Conservation (phyloP, 1,284 basidiomycete genomes). For the Fomitopsis schrenkii region DNA sequence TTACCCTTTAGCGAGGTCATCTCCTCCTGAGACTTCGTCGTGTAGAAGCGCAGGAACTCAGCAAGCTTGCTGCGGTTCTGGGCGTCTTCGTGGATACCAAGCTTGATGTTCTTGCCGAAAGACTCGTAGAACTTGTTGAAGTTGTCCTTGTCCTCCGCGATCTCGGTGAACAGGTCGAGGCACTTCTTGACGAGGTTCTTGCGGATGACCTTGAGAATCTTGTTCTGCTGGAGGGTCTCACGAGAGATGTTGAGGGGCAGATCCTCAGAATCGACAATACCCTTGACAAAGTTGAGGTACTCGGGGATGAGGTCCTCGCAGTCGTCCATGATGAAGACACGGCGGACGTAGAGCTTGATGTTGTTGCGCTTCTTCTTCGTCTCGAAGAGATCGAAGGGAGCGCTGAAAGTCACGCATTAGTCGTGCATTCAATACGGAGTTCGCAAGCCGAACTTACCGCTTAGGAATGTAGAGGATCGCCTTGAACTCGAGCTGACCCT, state of each 20-base stretch:
- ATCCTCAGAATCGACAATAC: constrained; percentile 99
- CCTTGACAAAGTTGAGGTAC: constrained; percentile 99
- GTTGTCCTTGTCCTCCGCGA: constrained; percentile 99
- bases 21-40: constrained; percentile 94
- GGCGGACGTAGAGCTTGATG: constrained; percentile 99
- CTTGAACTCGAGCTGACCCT: constrained; percentile 99
- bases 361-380: constrained; percentile 99
- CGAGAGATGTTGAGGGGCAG: constrained; percentile 99
- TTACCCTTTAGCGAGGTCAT: constrained; percentile 89
- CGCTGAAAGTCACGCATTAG: constrained; percentile 42
- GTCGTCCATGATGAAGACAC: constrained; percentile 99
- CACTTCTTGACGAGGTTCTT: constrained; percentile 99
- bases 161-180: constrained; percentile 93
- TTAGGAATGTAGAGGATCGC: constrained; percentile 97
- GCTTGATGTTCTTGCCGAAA: constrained; percentile 97
- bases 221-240: constrained; percentile 99
- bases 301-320: constrained; percentile 99
- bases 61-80: constrained; percentile 99
- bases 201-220: constrained; percentile 99
- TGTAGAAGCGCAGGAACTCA: constrained; percentile 98
- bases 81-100: constrained; percentile 99
- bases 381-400: constrained; percentile 99
- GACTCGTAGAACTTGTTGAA: constrained; percentile 96
- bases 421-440: neutral
- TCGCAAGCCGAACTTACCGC: constrained; percentile 51